These are phyloP conservation scores for Flaveria floridana DNA, from an alignment of 140 eudicot species.

Conservation along the genomic window DNA sequence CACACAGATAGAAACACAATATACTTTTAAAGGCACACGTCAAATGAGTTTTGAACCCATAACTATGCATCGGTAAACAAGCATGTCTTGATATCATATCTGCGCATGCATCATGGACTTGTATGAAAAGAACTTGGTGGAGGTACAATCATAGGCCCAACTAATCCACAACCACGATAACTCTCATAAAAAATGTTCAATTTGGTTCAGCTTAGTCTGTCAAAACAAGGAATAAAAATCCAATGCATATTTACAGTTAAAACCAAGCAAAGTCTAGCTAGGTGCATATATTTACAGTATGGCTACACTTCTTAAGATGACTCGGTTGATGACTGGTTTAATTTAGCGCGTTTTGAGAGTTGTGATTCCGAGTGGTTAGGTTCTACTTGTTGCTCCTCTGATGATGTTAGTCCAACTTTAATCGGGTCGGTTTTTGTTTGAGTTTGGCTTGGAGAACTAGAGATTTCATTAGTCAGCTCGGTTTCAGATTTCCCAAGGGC, in stretches of 20 bases:
- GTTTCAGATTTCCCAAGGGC: conserved; percentile 39
- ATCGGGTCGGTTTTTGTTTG: conserved; percentile 31
- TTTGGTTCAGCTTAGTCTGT: background rate
- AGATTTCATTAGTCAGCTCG: conserved; percentile 32
- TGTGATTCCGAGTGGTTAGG: conserved; percentile 41
- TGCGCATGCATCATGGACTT: background rate
- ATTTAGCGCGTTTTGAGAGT: conserved; percentile 59
- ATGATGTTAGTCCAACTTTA: conserved; percentile 36
- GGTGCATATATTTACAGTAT: conserved; percentile 22
- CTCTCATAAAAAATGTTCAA: background rate
- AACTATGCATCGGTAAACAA: background rate
- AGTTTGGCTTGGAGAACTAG: conserved; percentile 41
- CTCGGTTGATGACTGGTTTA: conserved; percentile 37
- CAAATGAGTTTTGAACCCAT: background rate
- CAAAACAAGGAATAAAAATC: background rate
- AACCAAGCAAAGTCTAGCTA: conserved; percentile 14
- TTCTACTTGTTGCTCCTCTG: conserved; percentile 35
- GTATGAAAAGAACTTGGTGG: background rate
- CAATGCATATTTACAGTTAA: background rate
- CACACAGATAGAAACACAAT: no score
- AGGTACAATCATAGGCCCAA: background rate
- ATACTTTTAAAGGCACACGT: no score
- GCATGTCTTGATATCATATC: background rate
- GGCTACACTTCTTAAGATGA: conserved; percentile 26
- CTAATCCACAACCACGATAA: background rate